phyloP scores from a whole-genome alignment of 345 rosid species.

The Populus simonii region DNA sequence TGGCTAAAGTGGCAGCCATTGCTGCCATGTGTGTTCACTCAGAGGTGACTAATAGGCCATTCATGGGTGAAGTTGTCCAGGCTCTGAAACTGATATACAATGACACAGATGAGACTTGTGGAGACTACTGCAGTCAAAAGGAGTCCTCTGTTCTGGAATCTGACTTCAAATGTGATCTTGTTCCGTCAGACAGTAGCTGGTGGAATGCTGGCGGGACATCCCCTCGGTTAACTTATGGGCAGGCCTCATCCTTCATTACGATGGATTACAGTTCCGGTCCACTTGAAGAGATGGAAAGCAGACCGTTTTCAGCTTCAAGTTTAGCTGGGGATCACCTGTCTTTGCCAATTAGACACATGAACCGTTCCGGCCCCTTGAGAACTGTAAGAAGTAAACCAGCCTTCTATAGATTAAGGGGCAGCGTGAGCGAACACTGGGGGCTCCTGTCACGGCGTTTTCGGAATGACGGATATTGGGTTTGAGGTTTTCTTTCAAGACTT shows the following conservation, averaged over 20 bases:
- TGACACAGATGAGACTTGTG: constrained; percentile 73
- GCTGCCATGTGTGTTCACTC: constrained; percentile 98
- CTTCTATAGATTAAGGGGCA: constrained; percentile 72
- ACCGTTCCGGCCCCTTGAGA: constrained; percentile 89
- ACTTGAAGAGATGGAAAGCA: constrained; percentile 62
- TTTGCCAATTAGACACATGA: constrained; percentile 59
- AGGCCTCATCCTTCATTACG: constrained; percentile 76
- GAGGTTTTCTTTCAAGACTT: constrained; percentile 1
- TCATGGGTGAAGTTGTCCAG: constrained; percentile 99
- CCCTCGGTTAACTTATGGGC: constrained; percentile 70
- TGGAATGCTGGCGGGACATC: constrained; percentile 74
- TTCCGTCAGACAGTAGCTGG: constrained; percentile 83
- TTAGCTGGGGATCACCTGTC: constrained; percentile 46
- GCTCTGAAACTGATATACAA: constrained; percentile 94
- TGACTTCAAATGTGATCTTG: constrained; percentile 73
- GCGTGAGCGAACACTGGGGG: constrained; percentile 93
- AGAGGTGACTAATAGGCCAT: constrained; percentile 90
- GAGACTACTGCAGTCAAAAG: constrained; percentile 76
- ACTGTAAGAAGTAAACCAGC: constrained; percentile 63
- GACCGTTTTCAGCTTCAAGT: constrained; percentile 63
- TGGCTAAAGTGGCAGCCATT: constrained; percentile 97
- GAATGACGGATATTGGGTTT: constrained; percentile 34
- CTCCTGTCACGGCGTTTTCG: constrained; percentile 42
- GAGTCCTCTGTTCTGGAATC: constrained; percentile 83
- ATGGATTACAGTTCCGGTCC: constrained; percentile 97